A percentile compares a stretch with the other conserved stretches of the same genome.
These are phyloP conservation scores for Crithidia thermophila DNA, from an alignment of 208 protist species.

Conservation along the genomic window DNA sequence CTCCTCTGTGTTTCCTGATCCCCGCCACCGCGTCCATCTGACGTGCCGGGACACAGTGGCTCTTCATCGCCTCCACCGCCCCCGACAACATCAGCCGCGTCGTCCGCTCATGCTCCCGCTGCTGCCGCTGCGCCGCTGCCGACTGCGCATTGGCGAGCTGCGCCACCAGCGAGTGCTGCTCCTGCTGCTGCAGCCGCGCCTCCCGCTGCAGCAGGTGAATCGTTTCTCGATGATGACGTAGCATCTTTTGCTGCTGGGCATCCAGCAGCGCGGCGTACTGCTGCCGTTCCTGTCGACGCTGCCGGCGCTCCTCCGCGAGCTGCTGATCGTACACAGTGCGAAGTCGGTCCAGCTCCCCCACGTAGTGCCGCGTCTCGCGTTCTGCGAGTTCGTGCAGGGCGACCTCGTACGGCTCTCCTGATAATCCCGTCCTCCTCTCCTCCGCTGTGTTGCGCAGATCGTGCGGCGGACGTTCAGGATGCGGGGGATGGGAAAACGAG, in stretches of 20 bases:
- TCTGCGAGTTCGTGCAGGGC: slow-evolving; percentile 33
- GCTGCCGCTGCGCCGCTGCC: slow-evolving; percentile 27
- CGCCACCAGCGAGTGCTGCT: slow-evolving; percentile 53
- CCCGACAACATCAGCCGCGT: slow-evolving; percentile 41
- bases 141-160: slow-evolving; percentile 44
- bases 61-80: slow-evolving; percentile 36
- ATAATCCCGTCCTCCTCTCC: too few species aligned
- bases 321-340: slow-evolving; percentile 37
- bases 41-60: slow-evolving; percentile 11
- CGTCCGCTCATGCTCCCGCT: slow-evolving; percentile 23
- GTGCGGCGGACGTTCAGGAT: not conserved
- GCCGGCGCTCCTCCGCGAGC: slow-evolving; percentile 47
- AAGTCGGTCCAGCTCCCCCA: slow-evolving; percentile 55
- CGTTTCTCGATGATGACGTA: slow-evolving; percentile 50
- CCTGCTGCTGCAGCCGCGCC: slow-evolving; percentile 36
- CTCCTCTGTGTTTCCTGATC: not conserved
- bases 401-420: slow-evolving; percentile 16
- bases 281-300: slow-evolving; percentile 52
- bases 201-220: slow-evolving; percentile 51
- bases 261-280: slow-evolving; percentile 66
- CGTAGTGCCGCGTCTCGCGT: slow-evolving; percentile 49
- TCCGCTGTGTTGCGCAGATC: not conserved
- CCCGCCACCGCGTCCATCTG: not conserved
- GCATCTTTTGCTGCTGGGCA: slow-evolving; percentile 41
- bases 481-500: not conserved